phyloP scores from a whole-genome alignment of 306 rosid species.

The Prunus fruticosa region DNA sequence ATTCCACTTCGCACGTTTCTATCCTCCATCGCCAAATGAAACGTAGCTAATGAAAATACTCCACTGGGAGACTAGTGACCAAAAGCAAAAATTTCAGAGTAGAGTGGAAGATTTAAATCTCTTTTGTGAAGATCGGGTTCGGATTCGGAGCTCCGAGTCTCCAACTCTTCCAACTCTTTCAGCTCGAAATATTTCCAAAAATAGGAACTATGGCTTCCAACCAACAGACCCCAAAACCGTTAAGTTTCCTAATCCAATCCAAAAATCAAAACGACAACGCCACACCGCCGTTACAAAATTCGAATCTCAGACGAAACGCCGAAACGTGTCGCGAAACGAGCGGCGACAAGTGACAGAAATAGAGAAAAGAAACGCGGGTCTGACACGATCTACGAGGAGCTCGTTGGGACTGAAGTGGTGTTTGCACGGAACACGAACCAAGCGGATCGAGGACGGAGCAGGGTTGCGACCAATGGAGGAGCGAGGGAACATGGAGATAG shows the following conservation, averaged over 20 bases:
- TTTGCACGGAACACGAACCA: conserved; percentile 18
- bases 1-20: conserved; percentile 15
- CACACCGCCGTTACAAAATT: not conserved
- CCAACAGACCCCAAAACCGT: not conserved
- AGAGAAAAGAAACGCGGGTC: not conserved
- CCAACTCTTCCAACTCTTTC: not conserved
- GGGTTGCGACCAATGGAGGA: conserved; percentile 28
- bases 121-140: not conserved
- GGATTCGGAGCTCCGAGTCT: conserved; percentile 13
- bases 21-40: conserved; percentile 33
- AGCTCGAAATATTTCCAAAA: not conserved
- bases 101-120: not conserved
- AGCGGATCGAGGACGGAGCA: conserved; percentile 34
- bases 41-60: not conserved
- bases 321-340: not conserved
- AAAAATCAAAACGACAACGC: not conserved
- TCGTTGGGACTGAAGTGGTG: not conserved
- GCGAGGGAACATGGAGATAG: not conserved
- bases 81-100: not conserved
- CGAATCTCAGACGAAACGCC: conserved; percentile 10
- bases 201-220: not conserved
- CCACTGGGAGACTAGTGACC: not conserved
- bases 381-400: conserved; percentile 10
- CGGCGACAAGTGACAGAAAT: not conserved
- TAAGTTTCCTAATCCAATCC: not conserved